Evolutionary conservation across 2,329 filamentous ascomycete genomes (phyloP), one percentile per base, ranked within the genome.

Genomic region (Venturia pyrina): DNA sequence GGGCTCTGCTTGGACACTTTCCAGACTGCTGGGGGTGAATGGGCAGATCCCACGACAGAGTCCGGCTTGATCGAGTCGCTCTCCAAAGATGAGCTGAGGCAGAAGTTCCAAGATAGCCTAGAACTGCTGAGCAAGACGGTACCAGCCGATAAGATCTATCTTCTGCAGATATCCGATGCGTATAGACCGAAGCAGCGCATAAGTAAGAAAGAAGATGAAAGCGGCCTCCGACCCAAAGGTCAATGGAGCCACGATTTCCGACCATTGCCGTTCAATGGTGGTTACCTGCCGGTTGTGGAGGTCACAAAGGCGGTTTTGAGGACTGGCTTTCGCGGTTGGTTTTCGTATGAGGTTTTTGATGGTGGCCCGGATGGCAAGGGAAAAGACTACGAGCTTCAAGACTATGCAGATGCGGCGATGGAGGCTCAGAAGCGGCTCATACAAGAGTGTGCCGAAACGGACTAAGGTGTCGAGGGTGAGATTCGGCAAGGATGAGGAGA

Each of bases 1-100:
- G 89, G 89, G 0, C 77, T 93, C 0, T 93, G 89, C 69, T 81
- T 93, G 1, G 89, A 93, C 70, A 92, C 89, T 0, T 93, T 93
- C 76, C 89, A 93, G 72, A 87, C 84, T 1, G 87, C 85, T 0
- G 89, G 88, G 0, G 84, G 86, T 1, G 89, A 93, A 72, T 92
- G 85, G 82, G 89, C 80, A 0, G 88, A 92, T 69, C 89, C 89
- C 0, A 87, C 83, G 0, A 89, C 87, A 0, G 65, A 74, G 1
- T 86, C 84, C 0, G 89, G 89, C 0, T 70, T 85, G 1, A 74
- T 87, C 0, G 83, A 87, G 66, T 43, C n/a, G 10, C 73, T 78
- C 0, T 74, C 76, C 0, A 71, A 74, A 15, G 75, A 80, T 3
- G 78, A 83, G 40, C 69, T 89, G 3, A 75, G 81, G 11, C 70